Percentiles rank a stretch among this genome's conserved stretches.
Evolutionary conservation across 495 filamentous ascomycete species (phyloP).

Genomic region (Aspergillus sclerotiicarbonarius): DNA sequence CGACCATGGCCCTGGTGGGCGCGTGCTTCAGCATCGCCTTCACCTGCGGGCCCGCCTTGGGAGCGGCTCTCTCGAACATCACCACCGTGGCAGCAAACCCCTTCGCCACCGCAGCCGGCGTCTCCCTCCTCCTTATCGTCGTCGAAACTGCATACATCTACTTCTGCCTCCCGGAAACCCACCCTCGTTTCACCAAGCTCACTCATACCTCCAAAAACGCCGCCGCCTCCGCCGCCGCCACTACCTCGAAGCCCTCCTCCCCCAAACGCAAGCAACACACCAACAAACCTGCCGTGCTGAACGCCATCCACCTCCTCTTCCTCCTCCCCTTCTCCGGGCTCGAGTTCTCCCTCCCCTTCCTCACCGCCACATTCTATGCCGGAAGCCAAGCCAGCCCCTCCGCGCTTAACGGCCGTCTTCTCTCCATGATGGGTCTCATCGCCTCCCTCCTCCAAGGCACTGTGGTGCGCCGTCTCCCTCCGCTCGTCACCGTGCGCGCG

Average conservation of each 20-base stretch:
- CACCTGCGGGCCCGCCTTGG: slow-evolving; percentile 89
- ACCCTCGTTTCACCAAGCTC: slow-evolving; percentile 52
- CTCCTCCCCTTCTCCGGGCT: slow-evolving; percentile 96
- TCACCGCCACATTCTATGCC: slow-evolving; percentile 89
- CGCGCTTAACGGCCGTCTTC: slow-evolving; percentile 75
- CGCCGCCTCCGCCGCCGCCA: not conserved
- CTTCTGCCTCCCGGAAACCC: slow-evolving; percentile 81
- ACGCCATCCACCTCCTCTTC: slow-evolving; percentile 83
- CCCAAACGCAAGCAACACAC: slow-evolving; percentile 45
- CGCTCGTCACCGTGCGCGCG: slow-evolving; percentile 71
- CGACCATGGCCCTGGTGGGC: slow-evolving; percentile 93
- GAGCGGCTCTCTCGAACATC: slow-evolving; percentile 75
- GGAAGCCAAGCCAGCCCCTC: slow-evolving; percentile 52
- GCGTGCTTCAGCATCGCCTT: slow-evolving; percentile 97
- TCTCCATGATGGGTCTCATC: slow-evolving; percentile 91
- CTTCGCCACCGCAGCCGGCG: slow-evolving; percentile 84
- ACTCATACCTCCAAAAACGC: slow-evolving; percentile 20
- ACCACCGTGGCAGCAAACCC: slow-evolving; percentile 81
- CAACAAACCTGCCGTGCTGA: slow-evolving; percentile 81
- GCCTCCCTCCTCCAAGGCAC: slow-evolving; percentile 86
- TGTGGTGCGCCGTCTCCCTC: slow-evolving; percentile 76
- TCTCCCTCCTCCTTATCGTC: slow-evolving; percentile 78
- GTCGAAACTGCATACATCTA: slow-evolving; percentile 90
- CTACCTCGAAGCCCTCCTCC: slow-evolving; percentile 1
- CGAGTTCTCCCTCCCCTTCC: slow-evolving; percentile 92